Evolutionary conservation across 2,329 filamentous ascomycete genomes (phyloP).

Genomic region (Bertia moriformis): DNA sequence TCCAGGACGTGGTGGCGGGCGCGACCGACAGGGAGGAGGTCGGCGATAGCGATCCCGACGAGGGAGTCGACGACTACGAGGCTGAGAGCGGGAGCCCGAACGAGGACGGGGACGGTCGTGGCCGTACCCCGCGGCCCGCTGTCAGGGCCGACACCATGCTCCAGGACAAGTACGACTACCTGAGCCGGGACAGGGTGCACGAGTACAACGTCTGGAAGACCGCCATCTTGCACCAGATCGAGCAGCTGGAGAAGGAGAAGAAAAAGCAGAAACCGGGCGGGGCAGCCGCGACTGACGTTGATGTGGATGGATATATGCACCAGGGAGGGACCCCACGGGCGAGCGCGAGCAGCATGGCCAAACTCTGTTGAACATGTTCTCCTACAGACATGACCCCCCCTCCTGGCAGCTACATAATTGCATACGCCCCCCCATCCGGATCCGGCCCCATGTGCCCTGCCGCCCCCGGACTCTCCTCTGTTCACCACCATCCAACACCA

Average conservation of each 20-base stretch:
- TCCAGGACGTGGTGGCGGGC: too few species aligned
- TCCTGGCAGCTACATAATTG: too few species aligned
- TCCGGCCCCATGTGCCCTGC: too few species aligned
- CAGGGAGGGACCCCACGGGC: conserved; percentile 7
- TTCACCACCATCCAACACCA: too few species aligned
- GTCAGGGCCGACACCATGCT: conserved; percentile 56
- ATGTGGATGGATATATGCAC: conserved; percentile 4
- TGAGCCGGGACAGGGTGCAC: conserved; percentile 45
- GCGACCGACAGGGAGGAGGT: too few species aligned
- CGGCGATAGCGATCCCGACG: conserved; percentile 13
- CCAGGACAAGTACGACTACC: conserved; percentile 58
- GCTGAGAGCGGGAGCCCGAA: conserved; percentile 18
- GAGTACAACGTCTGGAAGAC: conserved; percentile 54
- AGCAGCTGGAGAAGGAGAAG: conserved; percentile 23
- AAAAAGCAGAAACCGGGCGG: background rate
- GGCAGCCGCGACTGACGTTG: too few species aligned
- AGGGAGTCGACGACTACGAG: conserved; percentile 12
- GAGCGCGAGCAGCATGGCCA: too few species aligned
- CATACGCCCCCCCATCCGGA: too few species aligned
- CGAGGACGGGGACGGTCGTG: conserved; percentile 13
- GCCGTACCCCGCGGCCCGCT: conserved; percentile 17
- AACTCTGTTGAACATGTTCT: too few species aligned
- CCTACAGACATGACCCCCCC: too few species aligned
- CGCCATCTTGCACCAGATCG: conserved; percentile 38
- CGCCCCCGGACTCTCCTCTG: too few species aligned